phyloP scores from a whole-genome alignment of 2,329 filamentous ascomycete species.

The Rosellinia necatrix region DNA sequence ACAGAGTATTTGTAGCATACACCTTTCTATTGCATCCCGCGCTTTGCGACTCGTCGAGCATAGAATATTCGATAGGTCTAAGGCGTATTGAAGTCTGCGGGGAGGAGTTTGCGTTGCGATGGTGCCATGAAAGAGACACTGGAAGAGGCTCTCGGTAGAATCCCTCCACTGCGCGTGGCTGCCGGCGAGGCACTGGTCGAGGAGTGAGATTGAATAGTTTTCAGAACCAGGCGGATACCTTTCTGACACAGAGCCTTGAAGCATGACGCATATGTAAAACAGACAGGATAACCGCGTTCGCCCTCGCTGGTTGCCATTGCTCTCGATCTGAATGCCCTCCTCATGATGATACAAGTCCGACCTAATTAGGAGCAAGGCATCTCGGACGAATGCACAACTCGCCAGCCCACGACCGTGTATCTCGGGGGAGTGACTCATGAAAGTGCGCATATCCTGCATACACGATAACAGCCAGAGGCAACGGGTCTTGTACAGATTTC shows the following conservation, averaged over 20 bases:
- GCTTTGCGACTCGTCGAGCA: constrained; percentile 16
- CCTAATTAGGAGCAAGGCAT: constrained; percentile 17
- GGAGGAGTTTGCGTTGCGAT: constrained; percentile 13
- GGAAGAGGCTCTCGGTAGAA: constrained; percentile 9
- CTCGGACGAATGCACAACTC: constrained; percentile 15
- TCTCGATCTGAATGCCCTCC: not conserved
- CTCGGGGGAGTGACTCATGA: constrained; percentile 18
- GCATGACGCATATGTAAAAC: constrained; percentile 19
- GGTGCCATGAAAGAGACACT: constrained; percentile 15
- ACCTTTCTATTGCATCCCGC: constrained; percentile 17
- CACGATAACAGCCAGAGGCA: constrained; percentile 23
- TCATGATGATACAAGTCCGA: constrained; percentile 9
- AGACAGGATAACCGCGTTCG: constrained; percentile 17
- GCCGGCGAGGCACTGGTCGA: constrained; percentile 14
- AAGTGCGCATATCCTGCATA: constrained; percentile 24
- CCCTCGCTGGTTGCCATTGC: constrained; percentile 10
- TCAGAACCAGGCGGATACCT: not conserved
- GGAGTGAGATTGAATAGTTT: constrained; percentile 10
- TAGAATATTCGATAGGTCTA: constrained; percentile 19
- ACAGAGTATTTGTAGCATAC: constrained; percentile 22
- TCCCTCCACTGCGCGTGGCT: constrained; percentile 13
- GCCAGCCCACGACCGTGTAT: constrained; percentile 12
- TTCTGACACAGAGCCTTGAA: constrained; percentile 7
- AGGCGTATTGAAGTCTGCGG: constrained; percentile 11
- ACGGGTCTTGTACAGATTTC: constrained; percentile 22